Evolutionary conservation across 2,329 filamentous ascomycete genomes (phyloP).

Genomic region (Beauveria caledonica): DNA sequence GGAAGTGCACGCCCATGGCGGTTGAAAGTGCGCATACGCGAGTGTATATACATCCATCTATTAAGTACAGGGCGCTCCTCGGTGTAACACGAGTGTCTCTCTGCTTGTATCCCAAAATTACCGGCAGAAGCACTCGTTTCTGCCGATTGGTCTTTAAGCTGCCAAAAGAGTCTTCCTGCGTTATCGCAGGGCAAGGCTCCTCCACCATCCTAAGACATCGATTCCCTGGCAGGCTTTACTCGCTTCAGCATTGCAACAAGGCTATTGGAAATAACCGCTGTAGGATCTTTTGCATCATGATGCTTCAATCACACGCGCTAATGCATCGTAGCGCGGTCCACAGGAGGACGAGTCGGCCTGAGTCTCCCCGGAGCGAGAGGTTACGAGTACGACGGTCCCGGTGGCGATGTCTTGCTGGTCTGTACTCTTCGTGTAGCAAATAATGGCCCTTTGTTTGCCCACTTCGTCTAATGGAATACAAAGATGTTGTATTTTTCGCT

Average conservation of each 20-base stretch:
- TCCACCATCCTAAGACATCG: constrained; percentile 4
- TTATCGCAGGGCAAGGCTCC: background rate
- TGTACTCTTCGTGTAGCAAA: background rate
- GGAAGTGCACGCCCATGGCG: background rate
- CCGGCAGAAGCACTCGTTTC: background rate
- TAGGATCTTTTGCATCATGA: background rate
- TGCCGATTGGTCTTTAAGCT: background rate
- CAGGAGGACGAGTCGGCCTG: background rate
- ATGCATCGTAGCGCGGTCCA: background rate
- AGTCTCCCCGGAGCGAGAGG: background rate
- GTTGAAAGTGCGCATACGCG: background rate
- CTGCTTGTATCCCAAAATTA: background rate
- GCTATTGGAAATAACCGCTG: background rate
- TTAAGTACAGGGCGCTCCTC: background rate
- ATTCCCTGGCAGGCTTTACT: background rate
- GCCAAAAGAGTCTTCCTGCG: background rate
- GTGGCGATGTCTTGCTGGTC: background rate
- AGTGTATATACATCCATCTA: background rate
- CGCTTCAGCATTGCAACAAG: background rate
- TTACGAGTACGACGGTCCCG: background rate
- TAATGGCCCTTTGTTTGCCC: background rate
- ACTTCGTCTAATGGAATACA: background rate
- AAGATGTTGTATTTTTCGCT: background rate
- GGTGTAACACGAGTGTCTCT: background rate
- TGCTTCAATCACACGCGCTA: constrained; percentile 3